Conservation (phyloP, 345 rosid genomes). For the Noccaea caerulescens region DNA sequence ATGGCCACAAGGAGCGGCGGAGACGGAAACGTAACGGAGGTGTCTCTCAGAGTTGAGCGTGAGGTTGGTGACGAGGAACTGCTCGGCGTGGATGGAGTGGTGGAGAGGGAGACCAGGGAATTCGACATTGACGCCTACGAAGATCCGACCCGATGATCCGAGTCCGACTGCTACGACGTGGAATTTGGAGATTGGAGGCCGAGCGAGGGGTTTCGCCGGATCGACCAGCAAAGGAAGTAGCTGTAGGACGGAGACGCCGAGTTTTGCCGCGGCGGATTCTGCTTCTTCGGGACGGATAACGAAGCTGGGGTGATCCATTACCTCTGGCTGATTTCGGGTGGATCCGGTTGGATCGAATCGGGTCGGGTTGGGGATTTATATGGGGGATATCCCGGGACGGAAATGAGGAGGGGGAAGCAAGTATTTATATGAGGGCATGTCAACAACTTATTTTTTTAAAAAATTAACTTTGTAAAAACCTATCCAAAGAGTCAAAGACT, state of each 20-base stretch:
- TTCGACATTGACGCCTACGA: slow-evolving; percentile 75
- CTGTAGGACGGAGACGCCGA: slow-evolving; percentile 9
- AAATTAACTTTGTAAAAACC: no score
- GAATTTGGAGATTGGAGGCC: slow-evolving; percentile 76
- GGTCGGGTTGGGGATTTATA: not conserved
- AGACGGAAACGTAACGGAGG: slow-evolving; percentile 65
- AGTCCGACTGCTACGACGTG: slow-evolving; percentile 67
- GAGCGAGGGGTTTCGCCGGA: slow-evolving; percentile 48
- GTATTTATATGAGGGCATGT: not conserved
- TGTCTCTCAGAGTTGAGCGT: slow-evolving; percentile 58
- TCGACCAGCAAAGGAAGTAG: slow-evolving; percentile 12
- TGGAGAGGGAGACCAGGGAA: slow-evolving; percentile 89
- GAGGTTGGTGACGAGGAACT: slow-evolving; percentile 83
- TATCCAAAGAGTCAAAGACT: no score
- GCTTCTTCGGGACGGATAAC: slow-evolving; percentile 15
- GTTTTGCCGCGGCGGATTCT: slow-evolving; percentile 8
- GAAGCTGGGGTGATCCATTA: slow-evolving; percentile 24
- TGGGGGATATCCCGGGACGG: slow-evolving; percentile 11
- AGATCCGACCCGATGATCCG: slow-evolving; percentile 80
- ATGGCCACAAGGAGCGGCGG: slow-evolving; percentile 89
- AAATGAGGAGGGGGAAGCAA: not conserved
- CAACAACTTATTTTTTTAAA: no score
- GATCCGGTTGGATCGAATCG: not conserved
- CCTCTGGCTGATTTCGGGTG: not conserved
- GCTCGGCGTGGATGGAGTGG: slow-evolving; percentile 89